A percentile compares a stretch with the other conserved stretches of the same genome.
Evolutionary conservation across 495 filamentous ascomycete genomes (phyloP).

Genomic region (Chaetomium fimeti): DNA sequence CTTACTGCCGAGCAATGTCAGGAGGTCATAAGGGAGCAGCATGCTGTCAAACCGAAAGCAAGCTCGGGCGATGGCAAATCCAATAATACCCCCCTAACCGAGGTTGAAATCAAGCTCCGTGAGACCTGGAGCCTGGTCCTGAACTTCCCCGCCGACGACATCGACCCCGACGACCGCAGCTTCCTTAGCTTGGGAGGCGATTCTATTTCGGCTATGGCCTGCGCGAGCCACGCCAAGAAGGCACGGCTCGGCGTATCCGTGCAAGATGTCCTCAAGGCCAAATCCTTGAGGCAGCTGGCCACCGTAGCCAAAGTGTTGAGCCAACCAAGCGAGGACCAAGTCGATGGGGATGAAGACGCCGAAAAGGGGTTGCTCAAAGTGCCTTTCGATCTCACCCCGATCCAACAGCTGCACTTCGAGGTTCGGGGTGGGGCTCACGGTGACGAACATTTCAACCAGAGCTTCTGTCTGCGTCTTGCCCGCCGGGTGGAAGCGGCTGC

Average conservation of each 20-base stretch:
- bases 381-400: conserved; percentile 51
- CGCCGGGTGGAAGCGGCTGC: conserved; percentile 38
- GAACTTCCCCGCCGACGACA: conserved; percentile 30
- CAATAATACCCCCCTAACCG: conserved; percentile 5
- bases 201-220: conserved; percentile 62
- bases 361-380: not conserved
- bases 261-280: conserved; percentile 50
- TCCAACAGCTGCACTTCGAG: conserved; percentile 59
- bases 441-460: conserved; percentile 62
- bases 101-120: conserved; percentile 27
- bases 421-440: conserved; percentile 45
- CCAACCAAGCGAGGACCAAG: conserved; percentile 6
- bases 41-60: not conserved
- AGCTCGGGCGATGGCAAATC: not conserved
- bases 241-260: conserved; percentile 20
- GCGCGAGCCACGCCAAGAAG: conserved; percentile 30
- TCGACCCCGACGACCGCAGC: conserved; percentile 46
- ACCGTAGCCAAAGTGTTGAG: conserved; percentile 6
- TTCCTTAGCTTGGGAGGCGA: conserved; percentile 65
- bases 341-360: not conserved
- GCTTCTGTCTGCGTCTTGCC: conserved; percentile 54
- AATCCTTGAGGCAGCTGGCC: conserved; percentile 39
- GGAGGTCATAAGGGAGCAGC: conserved; percentile 20
- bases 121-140: conserved; percentile 31
- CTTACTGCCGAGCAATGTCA: conserved; percentile 22